phyloP scores from a whole-genome alignment of 208 protist genomes.

The Acanthamoeba lenticulata region DNA sequence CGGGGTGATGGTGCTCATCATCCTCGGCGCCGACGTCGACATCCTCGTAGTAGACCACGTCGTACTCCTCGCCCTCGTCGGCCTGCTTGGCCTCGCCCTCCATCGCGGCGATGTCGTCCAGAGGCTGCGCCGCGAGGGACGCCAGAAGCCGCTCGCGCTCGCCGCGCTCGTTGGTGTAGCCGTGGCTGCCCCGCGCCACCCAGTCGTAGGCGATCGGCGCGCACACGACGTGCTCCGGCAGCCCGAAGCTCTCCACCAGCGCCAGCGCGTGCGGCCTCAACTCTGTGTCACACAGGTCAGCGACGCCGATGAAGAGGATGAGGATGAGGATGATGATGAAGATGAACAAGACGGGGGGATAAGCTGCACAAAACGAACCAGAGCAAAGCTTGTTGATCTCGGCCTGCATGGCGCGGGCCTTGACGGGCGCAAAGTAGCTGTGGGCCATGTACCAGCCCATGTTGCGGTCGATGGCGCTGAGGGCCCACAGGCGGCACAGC shows the following conservation, averaged over 20 bases:
- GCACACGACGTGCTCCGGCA: slow-evolving; percentile 23
- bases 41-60: slow-evolving; percentile 14
- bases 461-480: background rate
- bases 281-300: background rate
- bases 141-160: background rate
- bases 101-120: background rate
- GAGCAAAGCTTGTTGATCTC: slow-evolving; percentile 53
- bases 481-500: slow-evolving; percentile 5
- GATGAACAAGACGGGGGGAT: background rate
- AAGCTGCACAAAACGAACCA: no score
- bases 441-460: slow-evolving; percentile 46
- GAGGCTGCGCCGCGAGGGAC: background rate
- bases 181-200: slow-evolving; percentile 10
- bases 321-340: background rate
- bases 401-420: slow-evolving; percentile 12
- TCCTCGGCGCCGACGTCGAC: background rate
- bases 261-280: background rate
- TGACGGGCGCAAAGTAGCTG: slow-evolving; percentile 35
- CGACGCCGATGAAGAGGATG: background rate
- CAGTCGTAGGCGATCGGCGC: slow-evolving; percentile 46
- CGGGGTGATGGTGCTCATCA: background rate
- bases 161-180: background rate
- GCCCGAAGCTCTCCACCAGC: slow-evolving; percentile 43
- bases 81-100: background rate
- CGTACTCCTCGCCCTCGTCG: slow-evolving; percentile 37